A percentile compares a stretch with the other conserved stretches of the same genome.
Evolutionary conservation across 139 green algal genomes (phyloP).

Genomic region (Mesostigma viride): DNA sequence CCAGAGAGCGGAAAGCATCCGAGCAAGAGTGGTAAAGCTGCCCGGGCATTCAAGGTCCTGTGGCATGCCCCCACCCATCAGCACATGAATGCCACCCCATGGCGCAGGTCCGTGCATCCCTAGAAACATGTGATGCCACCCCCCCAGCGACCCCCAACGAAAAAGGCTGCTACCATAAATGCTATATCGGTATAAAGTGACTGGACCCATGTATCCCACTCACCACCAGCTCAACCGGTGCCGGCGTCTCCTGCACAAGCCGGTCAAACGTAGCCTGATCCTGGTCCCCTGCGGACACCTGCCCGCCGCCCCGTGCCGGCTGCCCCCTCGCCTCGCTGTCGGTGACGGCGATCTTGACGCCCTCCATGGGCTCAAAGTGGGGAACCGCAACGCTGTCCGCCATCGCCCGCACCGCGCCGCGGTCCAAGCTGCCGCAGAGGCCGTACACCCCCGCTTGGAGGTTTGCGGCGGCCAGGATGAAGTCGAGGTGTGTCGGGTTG

Average conservation of each 20-base stretch:
- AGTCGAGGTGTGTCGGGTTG: constrained; percentile 30
- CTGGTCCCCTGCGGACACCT: constrained; percentile 3
- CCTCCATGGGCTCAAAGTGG: constrained; percentile 26
- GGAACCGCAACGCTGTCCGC: constrained; percentile 3
- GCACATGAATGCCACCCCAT: too few relatives aligned
- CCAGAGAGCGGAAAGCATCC: too few relatives aligned
- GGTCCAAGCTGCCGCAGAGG: constrained; percentile 26
- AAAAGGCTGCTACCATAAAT: too few relatives aligned
- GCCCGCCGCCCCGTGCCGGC: too few relatives aligned
- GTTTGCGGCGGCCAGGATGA: constrained; percentile 33
- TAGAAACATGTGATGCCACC: too few relatives aligned
- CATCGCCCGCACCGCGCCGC: neutral
- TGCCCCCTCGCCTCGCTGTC: neutral
- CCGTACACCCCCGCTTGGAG: constrained; percentile 31
- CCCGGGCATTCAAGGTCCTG: too few relatives aligned
- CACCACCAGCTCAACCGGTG: constrained; percentile 18
- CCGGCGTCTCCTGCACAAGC: constrained; percentile 19
- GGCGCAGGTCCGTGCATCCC: too few relatives aligned
- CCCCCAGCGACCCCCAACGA: too few relatives aligned
- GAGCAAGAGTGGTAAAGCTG: too few relatives aligned
- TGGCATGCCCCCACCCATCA: too few relatives aligned
- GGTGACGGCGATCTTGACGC: constrained; percentile 29
- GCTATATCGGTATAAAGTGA: too few relatives aligned
- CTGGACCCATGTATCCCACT: too few relatives aligned
- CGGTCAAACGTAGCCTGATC: constrained; percentile 5